A percentile compares a stretch with the other conserved stretches of the same genome.
phyloP scores from a whole-genome alignment of 1,284 basidiomycete species.

The Coriolopsis trogii region DNA sequence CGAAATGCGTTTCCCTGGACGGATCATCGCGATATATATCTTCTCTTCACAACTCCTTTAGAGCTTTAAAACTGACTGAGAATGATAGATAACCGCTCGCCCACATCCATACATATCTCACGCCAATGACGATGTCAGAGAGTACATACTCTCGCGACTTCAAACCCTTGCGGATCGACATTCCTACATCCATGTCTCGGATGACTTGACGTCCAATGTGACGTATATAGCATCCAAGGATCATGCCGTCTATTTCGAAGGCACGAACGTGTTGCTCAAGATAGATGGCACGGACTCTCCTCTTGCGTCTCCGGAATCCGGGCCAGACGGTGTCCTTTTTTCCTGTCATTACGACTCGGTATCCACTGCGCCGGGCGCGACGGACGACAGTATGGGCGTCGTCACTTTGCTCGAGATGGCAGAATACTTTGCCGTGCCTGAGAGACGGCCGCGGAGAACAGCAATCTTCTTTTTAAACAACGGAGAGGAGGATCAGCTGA shows the following conservation, averaged over 20 bases:
- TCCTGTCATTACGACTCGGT: constrained; percentile 84
- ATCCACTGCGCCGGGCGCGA: constrained; percentile 73
- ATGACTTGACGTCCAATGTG: constrained; percentile 62
- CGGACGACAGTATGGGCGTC: constrained; percentile 78
- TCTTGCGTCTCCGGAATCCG: constrained; percentile 1
- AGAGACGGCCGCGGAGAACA: constrained; percentile 51
- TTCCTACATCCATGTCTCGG: constrained; percentile 49
- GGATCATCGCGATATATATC: too few relatives aligned
- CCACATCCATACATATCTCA: constrained; percentile 80
- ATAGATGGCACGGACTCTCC: constrained; percentile 55
- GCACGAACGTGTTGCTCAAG: constrained; percentile 72
- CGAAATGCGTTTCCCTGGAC: too few relatives aligned
- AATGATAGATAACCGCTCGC: constrained; percentile 56
- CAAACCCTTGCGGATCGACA: constrained; percentile 44
- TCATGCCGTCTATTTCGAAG: constrained; percentile 64
- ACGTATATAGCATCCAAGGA: constrained; percentile 43
- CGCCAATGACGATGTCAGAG: constrained; percentile 67
- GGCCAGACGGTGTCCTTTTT: constrained; percentile 61
- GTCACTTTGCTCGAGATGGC: constrained; percentile 69
- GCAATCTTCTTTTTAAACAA: constrained; percentile 83
- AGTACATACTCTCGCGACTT: constrained; percentile 60
- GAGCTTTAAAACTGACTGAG: neutral
- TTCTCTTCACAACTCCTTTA: too few relatives aligned
- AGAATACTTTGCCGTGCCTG: constrained; percentile 51
- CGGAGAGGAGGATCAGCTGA: constrained; percentile 75